Evolutionary conservation across 1,284 basidiomycete genomes (phyloP).

Genomic region (Cystobasidiaceae sp.): DNA sequence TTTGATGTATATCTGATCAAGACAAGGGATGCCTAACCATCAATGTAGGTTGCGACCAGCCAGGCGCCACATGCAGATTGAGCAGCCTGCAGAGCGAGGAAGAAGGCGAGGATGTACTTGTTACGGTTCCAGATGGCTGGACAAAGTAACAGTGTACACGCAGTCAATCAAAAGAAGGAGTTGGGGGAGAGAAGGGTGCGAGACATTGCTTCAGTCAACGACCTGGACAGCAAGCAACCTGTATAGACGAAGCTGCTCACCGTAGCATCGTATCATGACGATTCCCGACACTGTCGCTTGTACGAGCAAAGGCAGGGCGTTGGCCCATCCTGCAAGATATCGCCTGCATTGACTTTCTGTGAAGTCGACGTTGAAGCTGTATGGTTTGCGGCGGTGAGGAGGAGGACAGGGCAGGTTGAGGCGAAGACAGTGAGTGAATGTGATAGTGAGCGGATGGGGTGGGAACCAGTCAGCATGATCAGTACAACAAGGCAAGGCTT

Average conservation of each 20-base stretch:
- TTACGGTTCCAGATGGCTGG: conserved; percentile 3
- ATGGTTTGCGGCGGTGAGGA: too few species aligned
- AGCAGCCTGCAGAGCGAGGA: not conserved
- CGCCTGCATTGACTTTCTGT: not conserved
- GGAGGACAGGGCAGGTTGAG: too few species aligned
- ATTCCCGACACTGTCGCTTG: not conserved
- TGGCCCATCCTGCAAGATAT: not conserved
- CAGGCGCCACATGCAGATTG: not conserved
- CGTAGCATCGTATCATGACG: conserved; percentile 2
- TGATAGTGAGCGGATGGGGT: too few species aligned
- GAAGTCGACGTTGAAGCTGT: conserved; percentile 2
- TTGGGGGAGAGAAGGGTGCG: not conserved
- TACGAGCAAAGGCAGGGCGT: not conserved
- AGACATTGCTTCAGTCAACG: not conserved
- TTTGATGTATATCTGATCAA: not conserved
- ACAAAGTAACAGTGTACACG: not conserved
- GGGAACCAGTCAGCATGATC: too few species aligned
- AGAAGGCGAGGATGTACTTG: not conserved
- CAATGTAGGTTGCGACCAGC: not conserved
- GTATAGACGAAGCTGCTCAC: not conserved
- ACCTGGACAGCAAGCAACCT: too few species aligned
- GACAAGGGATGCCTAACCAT: not conserved
- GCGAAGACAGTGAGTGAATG: not conserved
- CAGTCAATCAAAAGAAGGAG: not conserved
- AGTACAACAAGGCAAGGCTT: too few species aligned